Evolutionary conservation across 2,329 filamentous ascomycete genomes (phyloP).

Genomic region (Fusarium sp.): DNA sequence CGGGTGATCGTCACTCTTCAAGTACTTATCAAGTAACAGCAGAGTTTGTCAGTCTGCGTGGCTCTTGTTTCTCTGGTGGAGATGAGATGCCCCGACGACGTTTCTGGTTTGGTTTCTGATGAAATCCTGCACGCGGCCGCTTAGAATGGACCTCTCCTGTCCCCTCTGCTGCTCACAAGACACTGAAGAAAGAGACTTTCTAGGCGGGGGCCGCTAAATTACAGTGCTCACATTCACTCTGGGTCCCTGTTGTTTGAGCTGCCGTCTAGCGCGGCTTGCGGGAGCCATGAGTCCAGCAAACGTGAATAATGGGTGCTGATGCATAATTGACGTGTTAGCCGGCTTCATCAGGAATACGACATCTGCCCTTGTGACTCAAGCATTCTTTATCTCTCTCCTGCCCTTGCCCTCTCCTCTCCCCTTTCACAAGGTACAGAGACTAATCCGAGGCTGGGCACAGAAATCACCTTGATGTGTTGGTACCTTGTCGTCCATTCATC

Average conservation of each 20-base stretch:
- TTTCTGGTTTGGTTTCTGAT: constrained; percentile 31
- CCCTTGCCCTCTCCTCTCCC: background rate
- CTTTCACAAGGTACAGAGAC: background rate
- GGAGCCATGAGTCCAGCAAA: background rate
- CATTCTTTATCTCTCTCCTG: background rate
- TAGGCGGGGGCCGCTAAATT: constrained; percentile 16
- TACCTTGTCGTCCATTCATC: constrained; percentile 1
- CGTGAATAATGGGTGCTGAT: constrained; percentile 20
- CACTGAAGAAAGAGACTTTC: constrained; percentile 34
- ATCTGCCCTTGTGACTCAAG: background rate
- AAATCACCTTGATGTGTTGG: constrained; percentile 5
- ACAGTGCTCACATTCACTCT: constrained; percentile 34
- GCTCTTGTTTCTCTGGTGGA: constrained; percentile 15
- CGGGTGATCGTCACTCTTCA: background rate
- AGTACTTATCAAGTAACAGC: background rate
- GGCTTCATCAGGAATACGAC: constrained; percentile 5
- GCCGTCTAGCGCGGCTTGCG: constrained; percentile 26
- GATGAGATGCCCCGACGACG: constrained; percentile 20
- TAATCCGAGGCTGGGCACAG: background rate
- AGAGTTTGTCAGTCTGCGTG: background rate
- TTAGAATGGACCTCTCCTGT: background rate
- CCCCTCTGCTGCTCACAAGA: constrained; percentile 12
- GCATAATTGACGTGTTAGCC: constrained; percentile 29
- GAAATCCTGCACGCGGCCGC: background rate
- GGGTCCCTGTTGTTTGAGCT: constrained; percentile 4